Evolutionary conservation across 345 rosid species (phyloP).

Genomic region (Zanthoxylum bungeanum): DNA sequence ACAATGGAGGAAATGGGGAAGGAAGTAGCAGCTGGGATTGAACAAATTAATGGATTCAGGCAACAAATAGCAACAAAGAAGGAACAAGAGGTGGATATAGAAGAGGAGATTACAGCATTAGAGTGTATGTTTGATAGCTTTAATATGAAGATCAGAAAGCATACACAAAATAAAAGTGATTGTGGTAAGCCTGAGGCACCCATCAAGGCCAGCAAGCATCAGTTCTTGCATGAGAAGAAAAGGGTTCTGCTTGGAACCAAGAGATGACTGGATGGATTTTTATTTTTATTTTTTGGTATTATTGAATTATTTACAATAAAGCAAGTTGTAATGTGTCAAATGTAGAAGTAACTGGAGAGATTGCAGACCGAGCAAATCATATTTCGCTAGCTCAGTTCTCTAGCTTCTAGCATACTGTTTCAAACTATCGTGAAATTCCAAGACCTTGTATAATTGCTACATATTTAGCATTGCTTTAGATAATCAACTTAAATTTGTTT

Average conservation of each 20-base stretch:
- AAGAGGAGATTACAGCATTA: conserved; percentile 39
- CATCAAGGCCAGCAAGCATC: conserved; percentile 16
- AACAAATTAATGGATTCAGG: conserved; percentile 32
- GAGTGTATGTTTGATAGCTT: conserved; percentile 39
- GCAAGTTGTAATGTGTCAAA: conserved; percentile 10
- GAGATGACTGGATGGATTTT: neutral
- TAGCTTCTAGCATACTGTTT: neutral
- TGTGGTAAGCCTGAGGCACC: conserved; percentile 8
- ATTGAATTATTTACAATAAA: neutral
- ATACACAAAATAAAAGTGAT: conserved; percentile 11
- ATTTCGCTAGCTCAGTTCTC: conserved; percentile 11
- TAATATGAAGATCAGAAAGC: conserved; percentile 28
- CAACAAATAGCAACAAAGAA: conserved; percentile 19
- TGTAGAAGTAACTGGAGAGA: conserved; percentile 10
- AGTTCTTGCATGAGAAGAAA: conserved; percentile 16
- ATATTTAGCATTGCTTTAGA: neutral
- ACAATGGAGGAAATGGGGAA: conserved; percentile 41
- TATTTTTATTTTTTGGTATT: neutral
- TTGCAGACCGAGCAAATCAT: neutral
- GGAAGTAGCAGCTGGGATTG: conserved; percentile 39
- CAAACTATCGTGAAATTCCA: neutral
- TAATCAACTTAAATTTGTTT: neutral
- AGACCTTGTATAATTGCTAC: neutral
- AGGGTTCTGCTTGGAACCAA: neutral
- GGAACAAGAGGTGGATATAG: conserved; percentile 25